phyloP scores from a whole-genome alignment of 768 basidiomycete species.

The Kwoniella europaea region DNA sequence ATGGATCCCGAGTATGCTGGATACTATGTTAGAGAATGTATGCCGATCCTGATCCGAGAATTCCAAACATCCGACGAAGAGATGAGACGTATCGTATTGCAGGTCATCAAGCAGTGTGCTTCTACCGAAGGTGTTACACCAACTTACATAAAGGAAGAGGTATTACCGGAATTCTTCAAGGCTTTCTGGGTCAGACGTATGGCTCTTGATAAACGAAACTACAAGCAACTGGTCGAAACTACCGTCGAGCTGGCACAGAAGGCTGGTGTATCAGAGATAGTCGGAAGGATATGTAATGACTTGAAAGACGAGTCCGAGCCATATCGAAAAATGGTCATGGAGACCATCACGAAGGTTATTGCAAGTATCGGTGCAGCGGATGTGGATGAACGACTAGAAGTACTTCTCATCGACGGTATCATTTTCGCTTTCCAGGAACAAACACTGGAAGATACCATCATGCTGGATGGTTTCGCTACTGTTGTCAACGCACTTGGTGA shows the following conservation, averaged over 20 bases:
- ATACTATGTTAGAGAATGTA: constrained; percentile 92
- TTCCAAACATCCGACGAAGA: constrained; percentile 99
- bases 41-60: constrained; percentile 70
- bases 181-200: constrained; percentile 93
- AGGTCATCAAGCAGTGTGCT: constrained; percentile 98
- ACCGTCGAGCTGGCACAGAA: constrained; percentile 98
- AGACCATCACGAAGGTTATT: constrained; percentile 97
- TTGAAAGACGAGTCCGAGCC: constrained; percentile 69
- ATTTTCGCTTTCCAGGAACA: constrained; percentile 99
- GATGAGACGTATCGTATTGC: constrained; percentile 99
- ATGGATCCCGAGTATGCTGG: constrained; percentile 99
- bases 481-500: constrained; percentile 94
- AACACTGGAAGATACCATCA: constrained; percentile 97
- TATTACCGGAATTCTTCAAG: constrained; percentile 98
- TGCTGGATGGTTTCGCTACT: constrained; percentile 97
- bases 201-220: constrained; percentile 95
- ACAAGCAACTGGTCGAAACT: constrained; percentile 96
- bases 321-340: constrained; percentile 98
- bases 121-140: constrained; percentile 97
- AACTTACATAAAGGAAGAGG: constrained; percentile 94
- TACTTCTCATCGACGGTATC: constrained; percentile 94
- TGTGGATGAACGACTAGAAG: constrained; percentile 92
- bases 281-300: constrained; percentile 83
- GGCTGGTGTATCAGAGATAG: constrained; percentile 93
- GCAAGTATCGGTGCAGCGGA: constrained; percentile 94